Evolutionary conservation across 2,329 filamentous ascomycete species (phyloP), one percentile per base, ranked within the genome.

Genomic region (Exserohilum turcica): DNA sequence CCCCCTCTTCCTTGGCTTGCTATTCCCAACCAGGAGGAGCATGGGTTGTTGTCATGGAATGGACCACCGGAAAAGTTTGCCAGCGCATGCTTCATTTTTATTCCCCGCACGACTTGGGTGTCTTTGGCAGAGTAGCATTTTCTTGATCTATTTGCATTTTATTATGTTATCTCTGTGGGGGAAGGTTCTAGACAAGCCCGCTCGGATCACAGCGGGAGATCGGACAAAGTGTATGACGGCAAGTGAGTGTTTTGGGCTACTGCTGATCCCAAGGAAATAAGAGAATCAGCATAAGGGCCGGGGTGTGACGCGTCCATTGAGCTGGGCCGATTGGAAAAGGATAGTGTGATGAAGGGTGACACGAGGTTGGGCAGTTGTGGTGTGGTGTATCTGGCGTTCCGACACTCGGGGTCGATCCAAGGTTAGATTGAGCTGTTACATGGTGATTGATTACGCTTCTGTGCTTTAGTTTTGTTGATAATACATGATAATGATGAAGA

Each of bases 311-410:
- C 50, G 50, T 53, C 44, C 35, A 43, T 36, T 29, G 7, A 38
- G 44, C 31, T 53, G 44, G 38, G 50, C 50, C 44, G 50, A 53
- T 49, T 38, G 31, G 10, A 39, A 53, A 51, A 39, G 31, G 42
- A 39, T 27, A 29, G 27, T 29, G 32, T 33, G 21, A 37, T 37
- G 32, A 21, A 40, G n/a, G 48, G 27, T 28, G 37, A 44, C 27
- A 48, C 18, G 7, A 33, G 16, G 38, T 43, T 48, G 44, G 44
- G 50, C 32, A 27, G 21, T 33, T 33, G 8, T 31, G 21, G 21
- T 24, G 7, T 47, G 16, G 16, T 19, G 19, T 36, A 36, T 31
- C 21, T 43, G 13, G 13, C 24, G 28, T 37, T 31, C 50, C 27
- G 31, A 48, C 24, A 7, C 18, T 21, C 19, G 18, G 44, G 43